Percentiles rank a stretch among this genome's conserved stretches.
phyloP scores from a whole-genome alignment of 2,329 filamentous ascomycete species.

The Colletotrichum salicis region DNA sequence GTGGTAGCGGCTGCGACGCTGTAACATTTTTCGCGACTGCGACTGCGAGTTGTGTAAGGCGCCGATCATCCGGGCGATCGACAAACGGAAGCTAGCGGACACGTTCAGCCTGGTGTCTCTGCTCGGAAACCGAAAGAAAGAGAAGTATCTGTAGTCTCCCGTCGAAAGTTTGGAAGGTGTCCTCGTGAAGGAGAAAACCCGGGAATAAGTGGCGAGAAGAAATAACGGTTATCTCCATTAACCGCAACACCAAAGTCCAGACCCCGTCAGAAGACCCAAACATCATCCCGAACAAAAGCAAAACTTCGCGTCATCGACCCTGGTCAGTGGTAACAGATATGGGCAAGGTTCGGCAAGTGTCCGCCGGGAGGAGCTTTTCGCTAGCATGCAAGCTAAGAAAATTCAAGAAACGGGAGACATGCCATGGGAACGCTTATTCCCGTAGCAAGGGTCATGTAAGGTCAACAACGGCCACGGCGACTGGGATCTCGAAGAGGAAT shows the following conservation, averaged over 20 bases:
- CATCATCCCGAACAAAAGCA: conserved; percentile 5
- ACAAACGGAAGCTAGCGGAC: not conserved
- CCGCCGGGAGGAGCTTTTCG: conserved; percentile 12
- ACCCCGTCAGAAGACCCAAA: conserved; percentile 8
- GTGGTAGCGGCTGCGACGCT: not conserved
- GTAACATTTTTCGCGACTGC: not conserved
- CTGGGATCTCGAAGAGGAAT: not conserved
- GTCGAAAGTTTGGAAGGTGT: not conserved
- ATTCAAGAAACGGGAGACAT: conserved; percentile 13
- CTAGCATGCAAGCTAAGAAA: conserved; percentile 4
- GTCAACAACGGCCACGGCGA: not conserved
- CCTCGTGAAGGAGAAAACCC: not conserved
- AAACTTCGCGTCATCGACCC: conserved; percentile 28
- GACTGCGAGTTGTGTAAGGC: not conserved
- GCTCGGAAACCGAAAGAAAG: not conserved
- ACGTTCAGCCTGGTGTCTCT: not conserved
- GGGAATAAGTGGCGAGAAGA: conserved; percentile 22
- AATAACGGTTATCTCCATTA: conserved; percentile 2
- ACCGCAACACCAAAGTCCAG: conserved; percentile 3
- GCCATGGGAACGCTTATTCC: conserved; percentile 16
- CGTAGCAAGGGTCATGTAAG: conserved; percentile 3
- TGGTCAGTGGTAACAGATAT: conserved; percentile 4
- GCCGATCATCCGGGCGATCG: conserved; percentile 15
- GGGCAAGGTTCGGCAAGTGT: conserved; percentile 23
- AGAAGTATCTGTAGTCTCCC: not conserved